Conservation (phyloP, 1,139 yeast species). For the Pichia sp. region DNA sequence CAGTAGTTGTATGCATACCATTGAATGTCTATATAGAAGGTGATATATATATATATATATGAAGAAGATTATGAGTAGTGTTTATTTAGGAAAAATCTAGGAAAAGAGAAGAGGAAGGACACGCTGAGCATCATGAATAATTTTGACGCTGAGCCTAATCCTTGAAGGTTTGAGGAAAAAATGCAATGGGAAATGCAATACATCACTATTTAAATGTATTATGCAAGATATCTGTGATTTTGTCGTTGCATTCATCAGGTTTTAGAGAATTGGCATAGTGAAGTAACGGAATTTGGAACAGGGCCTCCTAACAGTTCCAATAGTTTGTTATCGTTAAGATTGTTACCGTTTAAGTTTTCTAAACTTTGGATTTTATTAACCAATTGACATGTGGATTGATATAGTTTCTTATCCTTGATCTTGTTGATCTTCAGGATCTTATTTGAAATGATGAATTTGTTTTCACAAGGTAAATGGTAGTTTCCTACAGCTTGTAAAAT, state of each 20-base stretch:
- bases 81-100: background rate
- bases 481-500: conserved; percentile 33
- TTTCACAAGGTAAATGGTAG: conserved; percentile 33
- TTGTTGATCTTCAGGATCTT: conserved; percentile 40
- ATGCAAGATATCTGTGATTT: too few relatives aligned
- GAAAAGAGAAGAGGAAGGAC: background rate
- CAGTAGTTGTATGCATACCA: too few relatives aligned
- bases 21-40: too few relatives aligned
- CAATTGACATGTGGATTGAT: conserved; percentile 8
- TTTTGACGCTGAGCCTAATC: too few relatives aligned
- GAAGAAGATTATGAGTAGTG: background rate
- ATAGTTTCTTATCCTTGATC: conserved; percentile 23
- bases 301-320: conserved; percentile 19
- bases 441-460: conserved; percentile 40
- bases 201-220: too few relatives aligned
- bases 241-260: too few relatives aligned
- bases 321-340: conserved; percentile 12
- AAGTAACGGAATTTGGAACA: conserved; percentile 12
- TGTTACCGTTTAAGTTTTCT: conserved; percentile 2
- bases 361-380: conserved; percentile 13
- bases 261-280: background rate
- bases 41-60: background rate
- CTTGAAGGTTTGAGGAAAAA: too few relatives aligned
- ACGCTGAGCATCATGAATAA: too few relatives aligned
- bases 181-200: too few relatives aligned